phyloP scores from a whole-genome alignment of 805 yeast species.

The Sugiyamaella mastotermitis region DNA sequence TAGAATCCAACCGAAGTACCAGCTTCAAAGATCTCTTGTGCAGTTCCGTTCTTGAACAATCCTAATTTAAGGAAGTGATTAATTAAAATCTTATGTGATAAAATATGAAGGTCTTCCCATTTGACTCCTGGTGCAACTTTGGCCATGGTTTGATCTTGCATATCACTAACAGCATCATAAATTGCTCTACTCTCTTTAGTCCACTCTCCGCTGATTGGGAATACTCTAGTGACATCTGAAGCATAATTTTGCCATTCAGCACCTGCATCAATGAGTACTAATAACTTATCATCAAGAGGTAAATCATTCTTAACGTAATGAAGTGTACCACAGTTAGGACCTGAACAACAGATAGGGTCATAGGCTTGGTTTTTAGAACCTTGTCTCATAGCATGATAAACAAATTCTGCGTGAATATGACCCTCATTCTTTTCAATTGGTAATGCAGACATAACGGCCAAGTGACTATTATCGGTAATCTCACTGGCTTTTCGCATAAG shows the following conservation, averaged over 20 bases:
- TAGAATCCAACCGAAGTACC: conserved; percentile 72
- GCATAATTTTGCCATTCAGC: conserved; percentile 96
- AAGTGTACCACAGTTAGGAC: conserved; percentile 83
- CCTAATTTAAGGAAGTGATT: conserved; percentile 68
- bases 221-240: conserved; percentile 89
- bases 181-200: conserved; percentile 78
- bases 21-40: conserved; percentile 63
- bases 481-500: conserved; percentile 74
- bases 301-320: conserved; percentile 85
- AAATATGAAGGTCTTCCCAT: conserved; percentile 82
- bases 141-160: conserved; percentile 73
- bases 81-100: conserved; percentile 74
- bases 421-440: conserved; percentile 84
- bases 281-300: conserved; percentile 47
- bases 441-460: conserved; percentile 86
- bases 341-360: conserved; percentile 95
- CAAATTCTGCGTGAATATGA: conserved; percentile 92
- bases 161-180: conserved; percentile 70
- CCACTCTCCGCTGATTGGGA: conserved; percentile 90
- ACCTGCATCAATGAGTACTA: conserved; percentile 89
- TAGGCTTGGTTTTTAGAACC: conserved; percentile 86
- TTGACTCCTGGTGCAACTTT: conserved; percentile 69
- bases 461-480: conserved; percentile 82
- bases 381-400: conserved; percentile 88
- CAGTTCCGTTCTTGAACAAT: conserved; percentile 53